Base-by-base conservation (phyloP, 805 yeast species). In the Metschnikowia cubensis region DNA sequence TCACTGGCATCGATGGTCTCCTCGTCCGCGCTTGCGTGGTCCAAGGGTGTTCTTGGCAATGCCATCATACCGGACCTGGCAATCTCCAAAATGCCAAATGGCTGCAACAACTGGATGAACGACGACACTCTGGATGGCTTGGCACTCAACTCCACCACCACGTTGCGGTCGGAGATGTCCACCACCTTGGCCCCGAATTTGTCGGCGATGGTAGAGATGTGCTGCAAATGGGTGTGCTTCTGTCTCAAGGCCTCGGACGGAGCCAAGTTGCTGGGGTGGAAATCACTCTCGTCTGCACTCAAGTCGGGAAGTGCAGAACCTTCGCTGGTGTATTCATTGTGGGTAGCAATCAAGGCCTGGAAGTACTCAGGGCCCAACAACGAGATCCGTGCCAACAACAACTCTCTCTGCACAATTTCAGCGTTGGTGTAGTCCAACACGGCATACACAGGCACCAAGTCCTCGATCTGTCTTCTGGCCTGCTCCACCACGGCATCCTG, bases 1-100 rank as follows among this genome's bases (percentile, higher is more conserved):
- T 86, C 88, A 49, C 75, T 69, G 34, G 84, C 87, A 52, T 80
- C 83, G 14, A 71, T 70, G 32, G 74, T 73, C 8, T 79, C 85
- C 29, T 77, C 82, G 20, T 74, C 78, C 17, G 72, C 79, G 39
- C 67, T 72, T 39, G 64, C 67, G 20, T 71, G 72, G 56, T 84
- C 88, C 59, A 90, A 73, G 39, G 96, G 97, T 45, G 98, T 89
- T 80, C 97, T 85, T 64, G 98, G 95, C 62, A 94, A 79, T 8
- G 98, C 99, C 92, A 94, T 90, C 95, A 92, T 89, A 73, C 99
- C 99, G 22, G 96, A 86, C 74, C 99, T 83, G 40, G 97, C 96
- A 61, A 92, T 87, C 73, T 94, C 99, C 63, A 94, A 79, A 51
- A 94, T 84, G 64, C 99, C 99, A 65, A 94, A 94, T 41, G 99